Evolutionary conservation across 2,329 filamentous ascomycete species (phyloP).

Genomic region (Zarea fungicola): DNA sequence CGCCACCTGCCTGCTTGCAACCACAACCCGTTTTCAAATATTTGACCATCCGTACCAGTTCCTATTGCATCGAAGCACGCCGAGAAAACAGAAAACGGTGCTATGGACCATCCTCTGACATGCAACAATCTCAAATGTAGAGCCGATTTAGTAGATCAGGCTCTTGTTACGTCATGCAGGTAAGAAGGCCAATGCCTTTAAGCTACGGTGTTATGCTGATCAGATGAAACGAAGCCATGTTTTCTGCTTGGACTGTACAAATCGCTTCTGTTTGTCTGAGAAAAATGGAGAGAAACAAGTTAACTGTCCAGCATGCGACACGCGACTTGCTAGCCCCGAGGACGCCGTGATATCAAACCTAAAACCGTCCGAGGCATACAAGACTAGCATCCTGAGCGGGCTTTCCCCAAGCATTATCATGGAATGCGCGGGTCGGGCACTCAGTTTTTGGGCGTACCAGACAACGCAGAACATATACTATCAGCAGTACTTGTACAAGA

Average conservation of each 20-base stretch:
- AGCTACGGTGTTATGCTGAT: not conserved
- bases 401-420: constrained; percentile 76
- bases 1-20: too few relatives aligned
- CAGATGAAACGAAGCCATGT: constrained; percentile 58
- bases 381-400: constrained; percentile 78
- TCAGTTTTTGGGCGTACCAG: constrained; percentile 86
- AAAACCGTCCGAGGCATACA: constrained; percentile 82
- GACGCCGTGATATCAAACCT: constrained; percentile 69
- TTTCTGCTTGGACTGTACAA: constrained; percentile 74
- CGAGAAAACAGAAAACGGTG: too few relatives aligned
- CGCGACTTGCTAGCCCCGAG: constrained; percentile 62
- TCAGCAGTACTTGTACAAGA: constrained; percentile 69
- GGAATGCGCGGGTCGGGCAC: constrained; percentile 74
- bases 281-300: constrained; percentile 30
- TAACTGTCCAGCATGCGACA: constrained; percentile 71
- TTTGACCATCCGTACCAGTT: too few relatives aligned
- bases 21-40: too few relatives aligned
- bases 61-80: too few relatives aligned
- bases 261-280: constrained; percentile 55
- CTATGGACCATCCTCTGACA: constrained; percentile 70
- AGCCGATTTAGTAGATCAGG: constrained; percentile 60
- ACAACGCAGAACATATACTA: constrained; percentile 76
- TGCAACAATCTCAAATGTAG: constrained; percentile 82
- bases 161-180: constrained; percentile 88
- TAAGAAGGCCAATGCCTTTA: constrained; percentile 25